Evolutionary conservation across 202 grass and related monocot species (phyloP).

Genomic region (Schoenoplectus triqueter): DNA sequence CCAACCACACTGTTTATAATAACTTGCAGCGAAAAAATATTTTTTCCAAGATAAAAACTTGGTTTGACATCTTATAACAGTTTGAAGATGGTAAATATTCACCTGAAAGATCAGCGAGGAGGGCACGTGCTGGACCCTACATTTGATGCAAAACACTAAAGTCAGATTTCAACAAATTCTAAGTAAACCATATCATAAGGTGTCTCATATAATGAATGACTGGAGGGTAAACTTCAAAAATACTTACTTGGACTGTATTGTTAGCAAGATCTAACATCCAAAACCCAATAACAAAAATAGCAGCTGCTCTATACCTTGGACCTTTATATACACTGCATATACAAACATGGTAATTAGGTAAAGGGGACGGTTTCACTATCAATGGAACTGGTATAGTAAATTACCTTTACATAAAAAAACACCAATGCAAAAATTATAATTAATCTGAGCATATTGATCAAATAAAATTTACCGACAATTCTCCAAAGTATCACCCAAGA

Average conservation of each 20-base stretch:
- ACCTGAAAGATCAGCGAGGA: conserved; percentile 97
- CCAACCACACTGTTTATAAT: conserved; percentile 6
- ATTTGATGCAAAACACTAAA: conserved; percentile 23
- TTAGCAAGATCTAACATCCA: conserved; percentile 99
- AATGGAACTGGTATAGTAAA: not conserved
- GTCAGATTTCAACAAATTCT: conserved; percentile 14
- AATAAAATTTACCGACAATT: conserved; percentile 71
- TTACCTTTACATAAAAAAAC: not conserved
- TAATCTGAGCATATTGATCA: conserved; percentile 31
- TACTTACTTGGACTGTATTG: conserved; percentile 97
- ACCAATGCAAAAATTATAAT: not conserved
- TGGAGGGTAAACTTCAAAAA: conserved; percentile 18
- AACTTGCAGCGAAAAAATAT: conserved; percentile 1
- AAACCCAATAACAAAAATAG: conserved; percentile 88
- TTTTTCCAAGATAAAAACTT: conserved; percentile 21
- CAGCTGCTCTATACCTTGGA: conserved; percentile 75
- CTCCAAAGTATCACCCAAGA: conserved; percentile 87
- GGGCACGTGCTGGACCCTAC: conserved; percentile 91
- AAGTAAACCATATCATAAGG: conserved; percentile 19
- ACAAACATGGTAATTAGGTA: conserved; percentile 33
- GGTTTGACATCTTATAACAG: conserved; percentile 19
- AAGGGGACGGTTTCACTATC: not conserved
- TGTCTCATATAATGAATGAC: conserved; percentile 24
- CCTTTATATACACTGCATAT: conserved; percentile 80
- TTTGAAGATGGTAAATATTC: conserved; percentile 37